Evolutionary conservation across 306 rosid genomes (phyloP), one percentile per base, ranked within the genome.

Genomic region (Citrullus amarus): DNA sequence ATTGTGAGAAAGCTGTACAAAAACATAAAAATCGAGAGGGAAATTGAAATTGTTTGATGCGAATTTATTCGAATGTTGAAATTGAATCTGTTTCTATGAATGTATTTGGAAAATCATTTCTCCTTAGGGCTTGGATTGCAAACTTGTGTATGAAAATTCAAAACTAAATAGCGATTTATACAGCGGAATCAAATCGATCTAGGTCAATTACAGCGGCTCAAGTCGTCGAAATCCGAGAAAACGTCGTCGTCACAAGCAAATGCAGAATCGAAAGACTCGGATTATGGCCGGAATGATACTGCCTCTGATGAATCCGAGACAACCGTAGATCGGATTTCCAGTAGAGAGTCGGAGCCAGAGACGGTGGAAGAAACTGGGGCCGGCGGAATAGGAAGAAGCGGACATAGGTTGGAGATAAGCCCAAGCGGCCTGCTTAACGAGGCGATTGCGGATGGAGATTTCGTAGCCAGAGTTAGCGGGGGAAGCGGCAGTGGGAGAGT

Each of bases 381-480:
- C 84, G 50, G 80, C 66, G 59, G 87, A 79, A 73, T 75, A 62
- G 5, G 86, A 85, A 25, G 96, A 86, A 46, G 90, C 51, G 70
- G 93, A 87, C 96, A 88, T 91, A 81, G 97, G 99, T 80, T 87
- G 99, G 22, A 92, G 99, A 84, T 95, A 92, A 63, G 97, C 97
- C 97, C 97, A 89, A 17, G 99, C 97, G n/a, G 97, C 97, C 60
- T 92, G 99, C 86, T 95, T 91, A 1, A 92, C 97, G 9, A 95
- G 97, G 63, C 88, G 92, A 80, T 86, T 86, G 39, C 88, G 88
- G 83, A 86, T 86, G 16, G 88, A 82, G 83, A 95, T 89, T 82
- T 92, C 88, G 84, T 78, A 81, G 80, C 84, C 81, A 78, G 87
- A 81, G 59, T 34, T 56, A 13, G 77, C 20, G 57, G 78, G 75